Conservation (phyloP, 306 rosid genomes). For the Medicago ruthenica region DNA sequence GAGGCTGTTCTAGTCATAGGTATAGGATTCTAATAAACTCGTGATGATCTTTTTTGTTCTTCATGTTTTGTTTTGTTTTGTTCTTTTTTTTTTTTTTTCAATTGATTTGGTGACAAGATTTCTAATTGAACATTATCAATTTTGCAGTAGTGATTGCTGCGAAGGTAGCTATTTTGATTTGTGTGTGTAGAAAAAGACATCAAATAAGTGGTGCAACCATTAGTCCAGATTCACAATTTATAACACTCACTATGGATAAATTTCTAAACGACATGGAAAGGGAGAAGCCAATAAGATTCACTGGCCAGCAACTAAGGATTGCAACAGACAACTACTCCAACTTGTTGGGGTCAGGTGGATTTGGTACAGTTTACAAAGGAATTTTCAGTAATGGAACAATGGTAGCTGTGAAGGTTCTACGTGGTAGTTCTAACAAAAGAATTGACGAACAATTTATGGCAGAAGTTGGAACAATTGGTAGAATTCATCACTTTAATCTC, state of each 20-base stretch:
- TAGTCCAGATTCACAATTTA: constrained; percentile 12
- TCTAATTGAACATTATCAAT: neutral
- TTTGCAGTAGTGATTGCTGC: constrained; percentile 40
- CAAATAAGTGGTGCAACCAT: neutral
- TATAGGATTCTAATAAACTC: constrained; percentile 11
- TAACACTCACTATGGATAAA: constrained; percentile 41
- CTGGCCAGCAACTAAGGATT: constrained; percentile 34
- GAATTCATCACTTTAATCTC: constrained; percentile 48
- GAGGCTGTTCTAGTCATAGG: neutral
- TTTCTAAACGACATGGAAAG: constrained; percentile 50
- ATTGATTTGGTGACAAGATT: neutral
- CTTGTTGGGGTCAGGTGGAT: constrained; percentile 56
- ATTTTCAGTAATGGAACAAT: constrained; percentile 44
- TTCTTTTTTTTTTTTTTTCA: neutral
- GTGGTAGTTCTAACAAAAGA: constrained; percentile 36
- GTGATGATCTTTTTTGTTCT: neutral
- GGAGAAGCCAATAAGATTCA: constrained; percentile 52
- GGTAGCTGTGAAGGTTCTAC: constrained; percentile 55
- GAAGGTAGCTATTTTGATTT: constrained; percentile 33
- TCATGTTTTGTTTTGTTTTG: neutral
- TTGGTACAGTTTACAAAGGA: constrained; percentile 39
- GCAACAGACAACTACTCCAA: constrained; percentile 50
- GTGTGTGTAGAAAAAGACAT: constrained; percentile 13
- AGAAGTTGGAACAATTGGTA: constrained; percentile 39
- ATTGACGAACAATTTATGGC: constrained; percentile 52